Percentiles rank a stretch among this genome's conserved stretches.
Conservation (phyloP, 495 filamentous ascomycete species). For the Talaromyces trachyspermus region DNA sequence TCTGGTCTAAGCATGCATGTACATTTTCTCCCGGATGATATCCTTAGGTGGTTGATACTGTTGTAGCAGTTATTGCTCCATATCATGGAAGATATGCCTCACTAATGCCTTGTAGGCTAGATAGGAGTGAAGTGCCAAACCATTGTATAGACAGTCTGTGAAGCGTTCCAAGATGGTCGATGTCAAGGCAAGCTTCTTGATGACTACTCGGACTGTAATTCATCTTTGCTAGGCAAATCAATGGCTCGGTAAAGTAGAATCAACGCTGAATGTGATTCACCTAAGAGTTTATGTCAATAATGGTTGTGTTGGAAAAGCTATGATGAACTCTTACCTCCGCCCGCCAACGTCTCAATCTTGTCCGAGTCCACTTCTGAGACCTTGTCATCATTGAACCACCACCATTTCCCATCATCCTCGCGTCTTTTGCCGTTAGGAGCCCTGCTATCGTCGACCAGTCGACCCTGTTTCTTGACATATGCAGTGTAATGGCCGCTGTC, state of each 20-base stretch:
- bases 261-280: conserved; percentile 88
- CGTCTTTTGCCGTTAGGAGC: conserved; percentile 55
- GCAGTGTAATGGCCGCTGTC: conserved; percentile 98
- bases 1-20: no score
- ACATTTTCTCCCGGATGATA: no score
- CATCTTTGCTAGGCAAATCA: conserved; percentile 46
- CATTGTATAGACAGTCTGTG: not conserved
- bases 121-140: no score
- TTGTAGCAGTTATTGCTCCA: no score
- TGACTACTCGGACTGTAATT: conserved; percentile 3
- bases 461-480: conserved; percentile 85
- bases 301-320: not conserved
- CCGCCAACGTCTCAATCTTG: conserved; percentile 83
- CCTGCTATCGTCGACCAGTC: conserved; percentile 46
- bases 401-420: conserved; percentile 90
- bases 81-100: no score
- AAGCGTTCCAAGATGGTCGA: no score
- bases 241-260: conserved; percentile 90
- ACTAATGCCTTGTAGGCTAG: no score
- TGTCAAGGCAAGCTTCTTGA: not conserved
- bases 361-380: conserved; percentile 86
- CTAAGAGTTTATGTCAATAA: conserved; percentile 30
- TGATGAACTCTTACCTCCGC: conserved; percentile 59
- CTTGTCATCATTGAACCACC: conserved; percentile 99
- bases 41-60: no score